phyloP scores from a whole-genome alignment of 768 basidiomycete genomes.

The Kwoniella dendrophila region DNA sequence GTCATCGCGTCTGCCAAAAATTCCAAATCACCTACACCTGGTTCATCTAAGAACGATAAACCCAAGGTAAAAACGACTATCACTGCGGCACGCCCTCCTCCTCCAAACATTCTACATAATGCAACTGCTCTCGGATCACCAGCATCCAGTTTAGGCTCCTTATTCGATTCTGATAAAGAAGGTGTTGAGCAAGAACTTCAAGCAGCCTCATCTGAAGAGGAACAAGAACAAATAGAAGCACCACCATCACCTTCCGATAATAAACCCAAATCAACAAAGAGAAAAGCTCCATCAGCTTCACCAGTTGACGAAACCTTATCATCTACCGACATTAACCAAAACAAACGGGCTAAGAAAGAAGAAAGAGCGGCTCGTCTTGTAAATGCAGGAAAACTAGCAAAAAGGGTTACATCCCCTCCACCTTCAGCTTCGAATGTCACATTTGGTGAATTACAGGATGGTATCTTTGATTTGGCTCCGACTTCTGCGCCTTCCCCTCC shows the following conservation, averaged over 20 bases:
- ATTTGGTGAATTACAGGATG: constrained; percentile 23
- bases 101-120: neutral
- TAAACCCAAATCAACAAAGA: neutral
- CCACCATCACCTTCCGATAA: neutral
- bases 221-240: constrained; percentile 11
- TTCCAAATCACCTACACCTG: too few species aligned
- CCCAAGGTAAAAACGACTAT: neutral
- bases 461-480: constrained; percentile 22
- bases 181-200: constrained; percentile 4
- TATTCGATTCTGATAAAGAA: constrained; percentile 22
- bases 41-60: too few species aligned
- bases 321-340: neutral
- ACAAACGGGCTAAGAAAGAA: neutral
- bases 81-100: neutral
- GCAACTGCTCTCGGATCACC: constrained; percentile 5
- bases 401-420: constrained; percentile 13
- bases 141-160: constrained; percentile 6
- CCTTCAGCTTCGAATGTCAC: constrained; percentile 6
- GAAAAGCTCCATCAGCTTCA: neutral
- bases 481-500: neutral
- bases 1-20: too few species aligned
- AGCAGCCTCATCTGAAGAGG: constrained; percentile 3
- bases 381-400: constrained; percentile 27
- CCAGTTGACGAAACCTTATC: neutral
- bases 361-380: constrained; percentile 1